Evolutionary conservation across 352 stramenopile genomes (phyloP), one percentile per base, ranked within the genome.

Genomic region (Phytophthora hibernalis): DNA sequence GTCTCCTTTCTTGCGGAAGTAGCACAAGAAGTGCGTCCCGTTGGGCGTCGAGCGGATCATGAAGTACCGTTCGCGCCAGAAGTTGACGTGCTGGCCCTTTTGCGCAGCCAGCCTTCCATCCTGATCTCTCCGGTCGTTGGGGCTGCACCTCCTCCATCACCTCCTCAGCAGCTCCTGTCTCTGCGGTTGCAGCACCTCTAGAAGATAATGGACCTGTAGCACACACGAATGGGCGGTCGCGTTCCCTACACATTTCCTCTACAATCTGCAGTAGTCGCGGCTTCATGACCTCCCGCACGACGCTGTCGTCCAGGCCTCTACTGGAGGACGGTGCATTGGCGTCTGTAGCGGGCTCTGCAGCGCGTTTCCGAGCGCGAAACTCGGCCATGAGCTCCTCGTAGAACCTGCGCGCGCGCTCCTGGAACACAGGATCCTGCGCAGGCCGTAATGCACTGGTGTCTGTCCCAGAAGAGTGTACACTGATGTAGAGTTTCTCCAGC

Each of bases 21-120:
- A 95, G 57, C 83, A 93, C 49, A 95, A 65, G 51, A 87, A 92
- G 52, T 95, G 87, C 43, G 86, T 85, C 11, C 87, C 87, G 42
- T 92, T 87, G 2, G 83, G 68, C 8, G 84, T 92, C 33, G 86
- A 89, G n/a, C 85, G 84, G 70, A 96, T 93, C 83, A 94, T 94
- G 50, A 94, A 96, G 65, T 96, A 96, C 8, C 87, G 78, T 26
- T 96, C 87, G 18, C 87, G 72, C 87, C 87, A 96, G 38, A 96
- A 68, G 48, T 92, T 96, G 5, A 96, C 87, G 51, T 96, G 87
- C 54, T 94, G 84, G 0, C 87, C 87, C 67, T 94, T 94, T 96
- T 96, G 47, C 86, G 81, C 22, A 96, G 76, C 80, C 83, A 96
- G 22, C 87, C 87, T 72, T 94, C 86, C 82, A 96, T 94, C 33